These are phyloP conservation scores for Fraxinus excelsior DNA, from an alignment of 257 asterid species.

Conservation along the genomic window DNA sequence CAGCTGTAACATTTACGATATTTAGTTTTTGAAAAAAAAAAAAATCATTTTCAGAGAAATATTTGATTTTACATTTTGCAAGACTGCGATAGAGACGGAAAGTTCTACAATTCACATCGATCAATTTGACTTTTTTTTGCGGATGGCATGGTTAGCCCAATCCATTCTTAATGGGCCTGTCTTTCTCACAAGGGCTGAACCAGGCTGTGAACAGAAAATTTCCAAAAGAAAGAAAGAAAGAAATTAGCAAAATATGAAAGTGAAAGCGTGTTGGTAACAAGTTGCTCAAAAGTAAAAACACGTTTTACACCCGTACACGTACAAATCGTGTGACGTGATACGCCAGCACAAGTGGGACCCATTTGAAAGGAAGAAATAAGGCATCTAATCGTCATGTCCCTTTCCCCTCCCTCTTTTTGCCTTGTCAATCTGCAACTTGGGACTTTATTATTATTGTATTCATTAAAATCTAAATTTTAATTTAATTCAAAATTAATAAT, in stretches of 20 bases:
- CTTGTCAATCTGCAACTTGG: constrained; percentile 24
- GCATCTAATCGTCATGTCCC: constrained; percentile 27
- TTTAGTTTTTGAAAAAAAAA: no score
- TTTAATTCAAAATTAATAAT: no score
- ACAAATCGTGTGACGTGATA: neutral
- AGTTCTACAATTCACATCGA: no score
- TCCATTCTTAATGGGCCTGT: neutral
- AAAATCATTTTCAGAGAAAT: no score
- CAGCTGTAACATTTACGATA: no score
- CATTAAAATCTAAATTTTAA: no score
- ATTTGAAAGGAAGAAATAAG: neutral
- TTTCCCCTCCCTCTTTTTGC: constrained; percentile 22
- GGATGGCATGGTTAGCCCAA: neutral
- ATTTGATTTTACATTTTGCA: no score
- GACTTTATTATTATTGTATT: neutral
- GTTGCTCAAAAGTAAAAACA: neutral
- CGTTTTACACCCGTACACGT: neutral
- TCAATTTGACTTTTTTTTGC: no score
- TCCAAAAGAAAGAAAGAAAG: no score
- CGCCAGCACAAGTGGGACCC: constrained; percentile 8
- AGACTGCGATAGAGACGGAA: no score
- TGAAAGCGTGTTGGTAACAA: neutral
- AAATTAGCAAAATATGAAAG: neutral
- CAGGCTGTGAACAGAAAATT: neutral
- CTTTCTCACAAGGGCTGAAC: neutral